Evolutionary conservation across 495 filamentous ascomycete genomes (phyloP).

Genomic region (Annulohypoxylon stygium): DNA sequence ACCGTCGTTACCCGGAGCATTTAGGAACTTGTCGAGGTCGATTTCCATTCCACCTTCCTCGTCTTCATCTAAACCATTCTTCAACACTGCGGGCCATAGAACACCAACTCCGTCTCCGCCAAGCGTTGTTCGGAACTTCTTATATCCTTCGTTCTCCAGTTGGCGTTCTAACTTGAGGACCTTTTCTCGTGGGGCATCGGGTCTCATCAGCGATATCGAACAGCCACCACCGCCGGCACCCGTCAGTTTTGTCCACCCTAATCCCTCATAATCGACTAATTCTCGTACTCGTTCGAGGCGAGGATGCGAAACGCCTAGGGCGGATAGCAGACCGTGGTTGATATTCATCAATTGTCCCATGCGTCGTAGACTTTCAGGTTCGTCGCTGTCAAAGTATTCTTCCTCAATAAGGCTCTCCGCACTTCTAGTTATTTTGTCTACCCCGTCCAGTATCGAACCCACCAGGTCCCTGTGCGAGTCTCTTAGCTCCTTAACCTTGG

Average conservation of each 20-base stretch:
- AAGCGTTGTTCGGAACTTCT: conserved; percentile 86
- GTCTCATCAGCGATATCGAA: conserved; percentile 89
- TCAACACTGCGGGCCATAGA: conserved; percentile 87
- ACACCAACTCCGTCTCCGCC: conserved; percentile 94
- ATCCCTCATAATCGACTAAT: conserved; percentile 87
- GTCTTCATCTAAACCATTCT: conserved; percentile 74
- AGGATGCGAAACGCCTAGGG: conserved; percentile 93
- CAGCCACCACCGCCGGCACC: conserved; percentile 96
- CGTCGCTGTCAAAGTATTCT: conserved; percentile 70
- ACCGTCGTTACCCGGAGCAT: conserved; percentile 81
- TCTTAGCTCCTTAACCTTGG: conserved; percentile 82
- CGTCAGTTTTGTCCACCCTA: conserved; percentile 97
- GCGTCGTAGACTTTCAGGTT: conserved; percentile 69
- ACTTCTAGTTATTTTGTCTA: conserved; percentile 82
- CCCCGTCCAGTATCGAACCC: conserved; percentile 81
- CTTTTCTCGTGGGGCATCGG: conserved; percentile 62
- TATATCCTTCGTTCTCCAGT: conserved; percentile 81
- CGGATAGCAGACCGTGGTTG: conserved; percentile 91
- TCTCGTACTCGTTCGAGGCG: conserved; percentile 91
- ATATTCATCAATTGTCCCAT: conserved; percentile 90
- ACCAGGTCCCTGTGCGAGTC: conserved; percentile 77
- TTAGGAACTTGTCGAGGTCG: conserved; percentile 90
- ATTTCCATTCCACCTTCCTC: conserved; percentile 89
- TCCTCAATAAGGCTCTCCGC: conserved; percentile 77
- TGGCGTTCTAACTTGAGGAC: conserved; percentile 72